Percentiles rank a stretch among this genome's conserved stretches.
Conservation (phyloP, 495 filamentous ascomycete genomes). For the Xylaria telfairii region DNA sequence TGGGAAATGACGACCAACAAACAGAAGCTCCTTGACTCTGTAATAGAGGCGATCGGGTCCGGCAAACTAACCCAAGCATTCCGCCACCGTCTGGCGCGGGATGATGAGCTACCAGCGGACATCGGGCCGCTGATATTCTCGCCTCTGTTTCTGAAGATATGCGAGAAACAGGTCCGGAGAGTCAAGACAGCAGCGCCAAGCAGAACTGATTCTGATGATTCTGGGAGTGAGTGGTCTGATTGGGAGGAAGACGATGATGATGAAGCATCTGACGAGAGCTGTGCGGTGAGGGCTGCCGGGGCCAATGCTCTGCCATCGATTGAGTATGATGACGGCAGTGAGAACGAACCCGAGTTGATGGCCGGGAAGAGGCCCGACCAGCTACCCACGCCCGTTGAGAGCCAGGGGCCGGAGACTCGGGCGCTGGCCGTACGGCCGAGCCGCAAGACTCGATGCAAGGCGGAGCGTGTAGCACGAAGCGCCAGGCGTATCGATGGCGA, state of each 20-base stretch:
- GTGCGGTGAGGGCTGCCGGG: no score
- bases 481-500: neutral
- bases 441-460: neutral
- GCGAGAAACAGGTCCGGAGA: neutral
- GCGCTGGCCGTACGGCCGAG: neutral
- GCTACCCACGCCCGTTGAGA: neutral
- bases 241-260: constrained; percentile 5
- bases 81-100: neutral
- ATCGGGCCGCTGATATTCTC: constrained; percentile 12
- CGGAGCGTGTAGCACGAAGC: neutral
- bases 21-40: neutral
- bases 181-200: neutral
- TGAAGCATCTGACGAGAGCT: neutral
- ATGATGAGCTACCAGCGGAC: neutral
- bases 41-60: neutral
- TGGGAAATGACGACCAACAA: neutral
- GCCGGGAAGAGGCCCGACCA: neutral
- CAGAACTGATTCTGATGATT: neutral
- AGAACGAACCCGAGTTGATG: neutral
- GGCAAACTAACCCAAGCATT: neutral
- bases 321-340: neutral
- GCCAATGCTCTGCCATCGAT: neutral
- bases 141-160: neutral
- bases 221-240: constrained; percentile 3
- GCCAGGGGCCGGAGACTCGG: neutral